These are phyloP conservation scores for Clathrospora elynae DNA, from an alignment of 2,329 filamentous ascomycete species.

Conservation along the genomic window DNA sequence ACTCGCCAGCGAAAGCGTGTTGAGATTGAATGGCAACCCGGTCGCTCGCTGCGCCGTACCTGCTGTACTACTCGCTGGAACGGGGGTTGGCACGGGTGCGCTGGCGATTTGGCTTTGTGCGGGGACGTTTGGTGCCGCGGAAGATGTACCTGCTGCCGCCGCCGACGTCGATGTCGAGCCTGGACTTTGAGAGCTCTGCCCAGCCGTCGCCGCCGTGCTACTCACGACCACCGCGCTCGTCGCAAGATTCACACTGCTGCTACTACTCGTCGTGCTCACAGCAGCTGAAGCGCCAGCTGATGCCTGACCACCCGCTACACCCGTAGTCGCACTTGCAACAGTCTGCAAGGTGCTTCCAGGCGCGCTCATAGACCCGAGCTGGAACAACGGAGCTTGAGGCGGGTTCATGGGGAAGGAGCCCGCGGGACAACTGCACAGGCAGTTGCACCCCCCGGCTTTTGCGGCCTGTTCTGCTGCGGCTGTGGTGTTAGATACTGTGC, in stretches of 20 bases:
- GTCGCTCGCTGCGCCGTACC: conserved; percentile 24
- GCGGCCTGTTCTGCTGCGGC: conserved; percentile 19
- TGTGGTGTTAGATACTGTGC: not conserved
- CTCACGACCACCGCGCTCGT: conserved; percentile 21
- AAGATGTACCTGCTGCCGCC: not conserved
- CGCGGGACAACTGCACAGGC: conserved; percentile 39
- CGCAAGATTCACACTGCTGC: conserved; percentile 1
- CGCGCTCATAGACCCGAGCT: conserved; percentile 28
- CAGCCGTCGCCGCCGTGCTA: conserved; percentile 20
- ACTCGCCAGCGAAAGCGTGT: conserved; percentile 41
- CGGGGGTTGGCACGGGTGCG: conserved; percentile 14
- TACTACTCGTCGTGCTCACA: conserved; percentile 16
- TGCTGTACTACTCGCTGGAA: conserved; percentile 8
- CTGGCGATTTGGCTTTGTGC: conserved; percentile 33
- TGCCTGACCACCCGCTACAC: conserved; percentile 26
- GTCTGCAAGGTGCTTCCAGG: conserved; percentile 33
- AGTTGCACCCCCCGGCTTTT: conserved; percentile 31
- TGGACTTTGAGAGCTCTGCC: too few species aligned
- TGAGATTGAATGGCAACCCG: conserved; percentile 42
- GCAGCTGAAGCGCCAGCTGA: conserved; percentile 18
- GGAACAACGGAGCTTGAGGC: conserved; percentile 35
- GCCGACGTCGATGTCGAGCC: conserved; percentile 1
- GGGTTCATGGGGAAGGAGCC: conserved; percentile 40
- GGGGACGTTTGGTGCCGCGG: conserved; percentile 5
- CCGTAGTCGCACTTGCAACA: conserved; percentile 27